Percentiles rank a stretch among this genome's conserved stretches.
Conservation (phyloP, 441 rosid species). For the Rhodomyrtus psidioides region DNA sequence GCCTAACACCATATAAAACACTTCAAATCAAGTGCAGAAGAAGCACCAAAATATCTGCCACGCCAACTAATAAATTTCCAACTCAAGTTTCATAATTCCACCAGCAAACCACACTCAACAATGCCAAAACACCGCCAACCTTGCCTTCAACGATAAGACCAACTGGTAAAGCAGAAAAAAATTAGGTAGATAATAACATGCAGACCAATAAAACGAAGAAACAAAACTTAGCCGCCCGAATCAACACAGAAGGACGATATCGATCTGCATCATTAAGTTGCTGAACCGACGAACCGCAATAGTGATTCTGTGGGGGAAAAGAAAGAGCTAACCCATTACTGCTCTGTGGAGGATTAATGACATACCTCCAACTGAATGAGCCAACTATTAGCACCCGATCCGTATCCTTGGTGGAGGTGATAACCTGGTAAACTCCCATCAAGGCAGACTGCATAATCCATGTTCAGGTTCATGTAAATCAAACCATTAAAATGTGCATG, state of each 20-base stretch:
- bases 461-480: neutral
- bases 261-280: neutral
- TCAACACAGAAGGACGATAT: neutral
- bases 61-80: neutral
- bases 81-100: neutral
- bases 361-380: conserved; percentile 13
- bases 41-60: neutral
- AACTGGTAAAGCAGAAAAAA: neutral
- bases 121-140: neutral
- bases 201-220: neutral
- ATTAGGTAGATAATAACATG: neutral
- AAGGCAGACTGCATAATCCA: neutral
- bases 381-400: conserved; percentile 11
- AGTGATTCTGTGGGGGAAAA: neutral
- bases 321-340: neutral
- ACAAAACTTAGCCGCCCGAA: neutral
- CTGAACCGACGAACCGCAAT: neutral
- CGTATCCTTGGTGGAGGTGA: conserved; percentile 7
- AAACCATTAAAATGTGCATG: neutral
- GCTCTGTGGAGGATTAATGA: neutral
- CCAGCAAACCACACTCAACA: neutral
- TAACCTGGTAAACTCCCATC: conserved; percentile 9
- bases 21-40: neutral
- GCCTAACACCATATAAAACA: neutral
- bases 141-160: neutral